Conservation (phyloP, 1,284 basidiomycete species). For the Bondarzewia mesenterica region DNA sequence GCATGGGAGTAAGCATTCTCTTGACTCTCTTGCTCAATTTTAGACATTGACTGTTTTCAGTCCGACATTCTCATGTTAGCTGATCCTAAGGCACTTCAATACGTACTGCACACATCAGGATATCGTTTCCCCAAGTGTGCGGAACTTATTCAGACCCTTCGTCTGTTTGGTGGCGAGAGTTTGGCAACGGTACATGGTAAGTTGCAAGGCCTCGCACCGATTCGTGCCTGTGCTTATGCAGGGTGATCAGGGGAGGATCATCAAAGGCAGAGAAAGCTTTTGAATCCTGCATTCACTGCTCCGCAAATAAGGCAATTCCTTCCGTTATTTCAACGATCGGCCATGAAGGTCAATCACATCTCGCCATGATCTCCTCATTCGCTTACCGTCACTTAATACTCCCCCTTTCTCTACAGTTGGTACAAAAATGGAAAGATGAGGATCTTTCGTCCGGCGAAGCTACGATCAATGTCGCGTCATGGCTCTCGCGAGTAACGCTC, state of each 20-base stretch:
- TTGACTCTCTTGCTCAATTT: neutral
- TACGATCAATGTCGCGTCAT: conserved; percentile 13
- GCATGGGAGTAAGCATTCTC: conserved; percentile 12
- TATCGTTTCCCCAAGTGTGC: conserved; percentile 14
- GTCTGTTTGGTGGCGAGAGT: conserved; percentile 18
- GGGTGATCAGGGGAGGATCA: conserved; percentile 18
- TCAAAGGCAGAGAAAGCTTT: conserved; percentile 22
- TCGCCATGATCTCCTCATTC: neutral
- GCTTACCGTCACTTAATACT: neutral
- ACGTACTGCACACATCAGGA: conserved; percentile 12
- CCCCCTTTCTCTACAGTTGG: conserved; percentile 8
- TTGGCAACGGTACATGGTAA: conserved; percentile 21
- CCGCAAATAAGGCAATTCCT: conserved; percentile 14
- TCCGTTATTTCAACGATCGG: conserved; percentile 11
- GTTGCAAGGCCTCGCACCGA: neutral
- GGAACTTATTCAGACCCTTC: neutral
- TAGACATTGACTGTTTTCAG: neutral
- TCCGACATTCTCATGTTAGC: conserved; percentile 10
- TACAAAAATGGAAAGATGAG: conserved; percentile 16
- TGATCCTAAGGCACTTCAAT: conserved; percentile 12
- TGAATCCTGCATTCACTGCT: conserved; percentile 23
- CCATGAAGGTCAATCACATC: conserved; percentile 7
- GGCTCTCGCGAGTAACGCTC: conserved; percentile 17
- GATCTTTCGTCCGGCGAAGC: too few species aligned
- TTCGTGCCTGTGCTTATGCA: too few species aligned